Evolutionary conservation across 805 yeast genomes (phyloP), one percentile per base, ranked within the genome.

Genomic region (Sugiyamaella smithiae): DNA sequence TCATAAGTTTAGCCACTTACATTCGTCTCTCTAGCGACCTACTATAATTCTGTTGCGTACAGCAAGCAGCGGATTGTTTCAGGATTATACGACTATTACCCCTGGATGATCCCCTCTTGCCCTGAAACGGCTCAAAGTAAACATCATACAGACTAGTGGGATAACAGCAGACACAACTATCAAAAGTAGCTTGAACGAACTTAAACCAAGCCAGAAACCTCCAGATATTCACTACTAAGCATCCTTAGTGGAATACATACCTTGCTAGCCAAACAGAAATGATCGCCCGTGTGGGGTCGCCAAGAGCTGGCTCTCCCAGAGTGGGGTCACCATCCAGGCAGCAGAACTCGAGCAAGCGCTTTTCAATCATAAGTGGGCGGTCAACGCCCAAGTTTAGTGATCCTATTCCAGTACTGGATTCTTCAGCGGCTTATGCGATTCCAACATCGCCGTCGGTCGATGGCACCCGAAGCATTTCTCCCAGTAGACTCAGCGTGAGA

Each of bases 391-490:
- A 31, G 20, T 49, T 37, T 43, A 29, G 66, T 61, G 19, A 57
- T 49, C 59, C 61, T 49, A 54, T 53, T 56, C 42, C 63, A 45
- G 53, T 56, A 54, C 56, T 62, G 60, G 38, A 63, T 60, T 36
- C 54, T 5, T 16, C 32, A 12, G 53, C 49, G 8, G 31, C 50
- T 3, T 49, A 45, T 33, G 49, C 46, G 8, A 45, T 46, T 12
- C 33, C 53, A 7, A 25, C 47, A 5, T 46, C 53, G 12, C 44
- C 50, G 22, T 16, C 22, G 22, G 22, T 16, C 20, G 38, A 19
- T 12, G 22, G 22, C 19, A 12, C 11, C 12, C 22, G 38, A 4
- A 35, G 22, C 38, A 35, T 14, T 12, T 16, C 38, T 14, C 38
- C 19, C 38, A 35, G 38, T 20, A 3, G 22, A 3, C 12, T 14